These are phyloP conservation scores for Taiozyma sp. DNA, from an alignment of 1,139 yeast genomes.

Conservation along the genomic window DNA sequence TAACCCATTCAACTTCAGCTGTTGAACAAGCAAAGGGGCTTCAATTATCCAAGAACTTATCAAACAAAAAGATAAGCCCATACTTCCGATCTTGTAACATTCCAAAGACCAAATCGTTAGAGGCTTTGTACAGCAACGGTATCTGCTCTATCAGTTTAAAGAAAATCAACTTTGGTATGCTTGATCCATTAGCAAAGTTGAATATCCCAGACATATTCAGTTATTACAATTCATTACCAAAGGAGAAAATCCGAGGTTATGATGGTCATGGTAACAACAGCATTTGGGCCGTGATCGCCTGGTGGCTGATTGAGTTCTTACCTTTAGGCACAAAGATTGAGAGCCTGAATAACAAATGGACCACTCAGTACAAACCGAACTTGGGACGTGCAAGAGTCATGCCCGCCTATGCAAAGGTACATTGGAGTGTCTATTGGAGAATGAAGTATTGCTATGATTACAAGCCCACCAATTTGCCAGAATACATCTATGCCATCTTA, in stretches of 20 bases:
- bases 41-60: slow-evolving; percentile 12
- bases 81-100: slow-evolving; percentile 19
- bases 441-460: slow-evolving; percentile 41
- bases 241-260: slow-evolving; percentile 19
- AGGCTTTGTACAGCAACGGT: slow-evolving; percentile 13
- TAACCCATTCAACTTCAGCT: slow-evolving; percentile 14
- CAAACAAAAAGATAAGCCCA: slow-evolving; percentile 8
- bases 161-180: slow-evolving; percentile 10
- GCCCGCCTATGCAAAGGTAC: slow-evolving; percentile 43
- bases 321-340: slow-evolving; percentile 52
- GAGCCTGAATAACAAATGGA: slow-evolving; percentile 43
- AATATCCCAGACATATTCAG: slow-evolving; percentile 8
- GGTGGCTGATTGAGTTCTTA: slow-evolving; percentile 61
- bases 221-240: slow-evolving; percentile 14
- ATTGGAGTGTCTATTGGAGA: slow-evolving; percentile 63
- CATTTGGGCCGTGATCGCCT: slow-evolving; percentile 26
- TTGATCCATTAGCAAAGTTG: background rate
- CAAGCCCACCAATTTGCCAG: slow-evolving; percentile 41
- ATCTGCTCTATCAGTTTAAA: slow-evolving; percentile 13
- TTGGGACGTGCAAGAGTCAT: slow-evolving; percentile 46
- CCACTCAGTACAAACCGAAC: slow-evolving; percentile 44
- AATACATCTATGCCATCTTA: slow-evolving; percentile 24
- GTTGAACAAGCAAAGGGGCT: slow-evolving; percentile 11
- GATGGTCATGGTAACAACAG: slow-evolving; percentile 35
- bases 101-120: slow-evolving; percentile 4